Evolutionary conservation across 2,329 filamentous ascomycete genomes (phyloP), one percentile per base, ranked within the genome.

Genomic region (Fusarium albosuccineum): DNA sequence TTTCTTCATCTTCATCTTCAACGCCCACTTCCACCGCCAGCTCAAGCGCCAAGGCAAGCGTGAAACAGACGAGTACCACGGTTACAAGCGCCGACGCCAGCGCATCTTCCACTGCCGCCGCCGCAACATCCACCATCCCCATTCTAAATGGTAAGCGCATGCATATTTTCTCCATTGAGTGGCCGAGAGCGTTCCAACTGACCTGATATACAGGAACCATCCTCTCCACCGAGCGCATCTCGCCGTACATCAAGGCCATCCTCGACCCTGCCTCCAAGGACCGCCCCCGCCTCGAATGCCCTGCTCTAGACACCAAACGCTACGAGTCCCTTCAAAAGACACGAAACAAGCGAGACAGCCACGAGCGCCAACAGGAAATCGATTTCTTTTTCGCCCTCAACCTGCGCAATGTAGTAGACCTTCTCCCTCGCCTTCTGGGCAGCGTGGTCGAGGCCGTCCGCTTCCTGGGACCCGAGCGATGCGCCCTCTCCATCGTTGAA

Each of bases 401-500:
- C 64, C 72, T 88, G 13, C 79, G 82, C 37, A 73, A 87, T 57
- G 78, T 79, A 50, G 67, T 79, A 3, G 46, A 71, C 0, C 67
- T 87, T 3, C 80, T 88, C 8, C 82, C 85, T 0, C 81, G 83
- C 1, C 76, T 88, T 2, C 68, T 89, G 11, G 82, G 85, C 2
- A 84, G 82, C 33, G 77, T 88, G 9, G 61, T 88, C 27, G 81
- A 87, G 65, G 77, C 77, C 2, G 80, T 86, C 5, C 76, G 72
- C 1, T 86, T 84, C 67, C 78, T 89, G 0, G 85, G 86, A 1
- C 80, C 83, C 0, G 62, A 81, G 9, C 78, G 79, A 54, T 88
- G 85, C 66, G 83, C 81, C 0, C 74, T 89, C 1, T 87, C 85
- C 1, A 82, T 88, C 22, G 79, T 88, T 11, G 86, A 88, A 64